A percentile compares a stretch with the other conserved stretches of the same genome.
phyloP scores from a whole-genome alignment of 106 monocot species.

The Hemerocallis citrina region DNA sequence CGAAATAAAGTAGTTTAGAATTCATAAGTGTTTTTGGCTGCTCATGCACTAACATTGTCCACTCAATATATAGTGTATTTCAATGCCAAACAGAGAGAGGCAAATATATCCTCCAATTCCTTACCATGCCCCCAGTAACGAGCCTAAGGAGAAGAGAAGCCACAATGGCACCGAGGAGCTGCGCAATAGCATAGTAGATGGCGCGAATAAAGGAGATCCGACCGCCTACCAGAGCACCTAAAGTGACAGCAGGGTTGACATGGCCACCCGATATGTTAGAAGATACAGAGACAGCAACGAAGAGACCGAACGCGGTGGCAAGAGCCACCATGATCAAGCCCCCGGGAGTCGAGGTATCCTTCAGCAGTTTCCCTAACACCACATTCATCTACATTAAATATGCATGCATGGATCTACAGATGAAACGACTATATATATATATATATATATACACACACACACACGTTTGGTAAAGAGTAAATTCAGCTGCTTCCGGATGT shows the following conservation, averaged over 20 bases:
- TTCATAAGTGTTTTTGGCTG: too few relatives aligned
- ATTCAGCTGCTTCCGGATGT: too few relatives aligned
- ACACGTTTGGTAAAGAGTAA: too few relatives aligned
- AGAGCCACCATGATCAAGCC: constrained; percentile 45
- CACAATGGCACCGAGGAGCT: constrained; percentile 44
- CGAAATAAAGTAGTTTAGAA: too few relatives aligned
- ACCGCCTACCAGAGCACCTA: constrained; percentile 46
- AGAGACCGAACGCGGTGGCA: constrained; percentile 50
- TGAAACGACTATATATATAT: too few relatives aligned
- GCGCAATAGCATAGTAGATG: constrained; percentile 62
- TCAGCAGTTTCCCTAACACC: constrained; percentile 35
- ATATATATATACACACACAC: too few relatives aligned
- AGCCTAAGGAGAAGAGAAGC: constrained; percentile 51
- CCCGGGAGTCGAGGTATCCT: constrained; percentile 32
- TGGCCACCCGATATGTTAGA: constrained; percentile 73
- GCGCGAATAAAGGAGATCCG: constrained; percentile 50
- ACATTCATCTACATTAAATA: too few relatives aligned
- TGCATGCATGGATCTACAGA: too few relatives aligned
- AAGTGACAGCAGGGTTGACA: constrained; percentile 57
- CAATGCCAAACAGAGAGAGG: too few relatives aligned
- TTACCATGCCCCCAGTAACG: constrained; percentile 52
- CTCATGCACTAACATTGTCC: not conserved
- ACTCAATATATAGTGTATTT: not conserved
- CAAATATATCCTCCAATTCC: too few relatives aligned
- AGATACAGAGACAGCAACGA: constrained; percentile 50